Evolutionary conservation across 768 basidiomycete genomes (phyloP), one percentile per base, ranked within the genome.

Genomic region (Lentinus brumalis): DNA sequence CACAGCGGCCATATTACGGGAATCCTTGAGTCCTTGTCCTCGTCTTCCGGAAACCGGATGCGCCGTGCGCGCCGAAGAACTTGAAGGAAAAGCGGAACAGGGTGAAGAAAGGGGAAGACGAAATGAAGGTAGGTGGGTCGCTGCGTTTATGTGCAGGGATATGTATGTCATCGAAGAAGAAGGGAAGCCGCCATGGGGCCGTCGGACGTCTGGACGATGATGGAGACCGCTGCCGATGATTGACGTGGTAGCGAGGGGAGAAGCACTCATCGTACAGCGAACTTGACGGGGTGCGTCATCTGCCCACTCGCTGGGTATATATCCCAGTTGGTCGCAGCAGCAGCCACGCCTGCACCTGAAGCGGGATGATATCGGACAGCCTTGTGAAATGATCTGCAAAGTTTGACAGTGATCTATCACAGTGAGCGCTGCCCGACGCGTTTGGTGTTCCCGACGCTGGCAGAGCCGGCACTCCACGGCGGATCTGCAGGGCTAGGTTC

Each of bases 1-100:
- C 71, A 68, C 71, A 64, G 71, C 71, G 69, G 66, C 68, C 67
- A 72, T 63, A 56, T 66, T 64, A 53, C 65, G 57, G 44, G 69
- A 68, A 50, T 68, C 65, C 64, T 70, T 62, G 55, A 63, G 62
- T 38, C 66, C 66, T 61, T 63, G 62, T 41, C 68, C 67, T 62
- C 67, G 65, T 59, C 62, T 62, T 54, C 62, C 57, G 47, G 47
- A 49, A 50, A 63, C 56, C 31, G 66, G 54, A 26, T 52, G 66
- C 56, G 67, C 62, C 66, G 67, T 69, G 53, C 53, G 62, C 67
- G 59, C 57, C 59, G 56, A 53, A 54, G 56, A 62, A 26, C 21
- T 26, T 26, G 21, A 26, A 41, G 51, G 30, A 60, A 21, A 53
- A 49, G 16, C 41, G 46, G 35, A 45, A 51, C 40, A 47, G 44